Conservation (phyloP, 495 filamentous ascomycete genomes). For the Aspergillus diversus region DNA sequence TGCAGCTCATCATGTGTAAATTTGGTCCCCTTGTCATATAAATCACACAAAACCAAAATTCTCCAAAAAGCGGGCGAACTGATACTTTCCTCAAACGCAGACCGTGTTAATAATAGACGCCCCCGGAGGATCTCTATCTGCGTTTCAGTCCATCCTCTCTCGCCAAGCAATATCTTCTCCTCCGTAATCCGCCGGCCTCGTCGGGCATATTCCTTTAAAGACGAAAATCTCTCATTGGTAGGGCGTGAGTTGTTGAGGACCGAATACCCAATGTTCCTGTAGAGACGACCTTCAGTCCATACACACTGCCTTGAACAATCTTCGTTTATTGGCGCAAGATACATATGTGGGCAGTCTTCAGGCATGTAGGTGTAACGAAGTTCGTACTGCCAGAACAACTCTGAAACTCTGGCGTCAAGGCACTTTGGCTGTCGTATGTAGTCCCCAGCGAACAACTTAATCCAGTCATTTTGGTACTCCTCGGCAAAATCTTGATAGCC, state of each 20-base stretch:
- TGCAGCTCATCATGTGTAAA: constrained; percentile 15
- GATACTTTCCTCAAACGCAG: constrained; percentile 13
- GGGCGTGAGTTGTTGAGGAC: constrained; percentile 49
- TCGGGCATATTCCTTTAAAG: constrained; percentile 53
- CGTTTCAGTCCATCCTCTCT: constrained; percentile 20
- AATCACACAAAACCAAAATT: constrained; percentile 39
- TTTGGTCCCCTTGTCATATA: constrained; percentile 24
- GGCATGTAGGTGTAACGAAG: constrained; percentile 19
- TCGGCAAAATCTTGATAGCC: constrained; percentile 48
- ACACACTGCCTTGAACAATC: constrained; percentile 61
- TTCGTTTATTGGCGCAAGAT: constrained; percentile 62
- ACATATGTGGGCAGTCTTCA: constrained; percentile 45
- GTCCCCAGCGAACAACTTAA: not conserved
- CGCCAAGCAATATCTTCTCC: constrained; percentile 30
- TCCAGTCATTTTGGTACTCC: constrained; percentile 37
- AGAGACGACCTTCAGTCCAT: constrained; percentile 60
- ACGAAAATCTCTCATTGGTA: constrained; percentile 15
- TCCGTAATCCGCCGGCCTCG: constrained; percentile 44
- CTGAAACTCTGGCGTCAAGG: constrained; percentile 43
- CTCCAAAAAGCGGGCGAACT: constrained; percentile 35
- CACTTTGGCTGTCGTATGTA: constrained; percentile 2
- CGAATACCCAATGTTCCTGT: constrained; percentile 63
- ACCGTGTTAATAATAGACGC: constrained; percentile 27
- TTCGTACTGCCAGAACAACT: constrained; percentile 40
- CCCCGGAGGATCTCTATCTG: constrained; percentile 22